Base-by-base conservation (phyloP, 495 filamentous ascomycete genomes). In the Penicillium lagena region DNA sequence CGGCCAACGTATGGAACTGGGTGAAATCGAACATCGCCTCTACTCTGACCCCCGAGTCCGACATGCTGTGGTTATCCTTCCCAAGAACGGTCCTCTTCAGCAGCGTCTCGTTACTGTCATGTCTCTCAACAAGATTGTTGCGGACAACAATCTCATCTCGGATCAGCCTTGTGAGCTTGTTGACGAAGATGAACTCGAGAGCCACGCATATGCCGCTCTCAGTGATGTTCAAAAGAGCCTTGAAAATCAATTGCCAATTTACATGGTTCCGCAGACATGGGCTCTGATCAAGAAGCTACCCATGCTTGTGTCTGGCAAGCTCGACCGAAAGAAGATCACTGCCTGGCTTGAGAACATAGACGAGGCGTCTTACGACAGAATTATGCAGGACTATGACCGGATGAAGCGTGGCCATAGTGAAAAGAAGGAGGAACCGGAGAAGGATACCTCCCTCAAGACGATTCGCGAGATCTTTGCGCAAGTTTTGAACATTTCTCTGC, bases 1-100 rank as follows among this genome's bases (percentile, higher is more conserved):
- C n/a, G 83, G 83, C 6, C 82, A 85, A 46, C 70, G 83, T 11
- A 78, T 86, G 56, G 83, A 86, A 50, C 63, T 85, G 7, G 76
- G 73, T 12, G 70, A 73, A 37, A 72, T 72, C 15, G 70, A 73
- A 28, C 60, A 66, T 58, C 61, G 69, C 28, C 51, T 74, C 5
- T 49, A 57, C 34, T 59, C 60, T 13, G 53, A 66, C 41, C 9
- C 46, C 8, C 56, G 41, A 7, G 49, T 73, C 12, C 63, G 68
- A n/a, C 73, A 75, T 46, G 70, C 64, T 4, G 54, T 77, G 42
- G 73, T 77, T 1, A 62, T 72, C 13, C 54, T 73, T 12, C 68
- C 74, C 22, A 70, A 67, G 56, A 58, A 42, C 6, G 67, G 67
- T 6, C 66, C 50, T 1, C 50, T 68, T 27, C 60, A 62, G 31